Evolutionary conservation across 805 yeast species (phyloP).

Genomic region (Naumovozyma dairenensis): DNA sequence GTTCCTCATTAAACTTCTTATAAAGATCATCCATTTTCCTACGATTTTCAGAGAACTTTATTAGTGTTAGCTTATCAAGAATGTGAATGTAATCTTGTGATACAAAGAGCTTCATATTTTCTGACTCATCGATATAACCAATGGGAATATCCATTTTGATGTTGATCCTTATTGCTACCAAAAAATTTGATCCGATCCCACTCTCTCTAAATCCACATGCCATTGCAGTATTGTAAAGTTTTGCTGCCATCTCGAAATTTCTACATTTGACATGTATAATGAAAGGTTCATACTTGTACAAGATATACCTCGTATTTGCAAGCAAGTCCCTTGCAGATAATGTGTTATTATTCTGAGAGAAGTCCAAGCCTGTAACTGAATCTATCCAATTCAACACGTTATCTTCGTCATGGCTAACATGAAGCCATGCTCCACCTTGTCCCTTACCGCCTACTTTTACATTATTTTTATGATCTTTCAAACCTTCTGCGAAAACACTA

Average conservation of each 20-base stretch:
- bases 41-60: slow-evolving; percentile 58
- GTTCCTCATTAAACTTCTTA: slow-evolving; percentile 30
- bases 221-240: slow-evolving; percentile 62
- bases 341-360: slow-evolving; percentile 2
- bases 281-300: slow-evolving; percentile 78
- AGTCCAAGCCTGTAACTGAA: slow-evolving; percentile 7
- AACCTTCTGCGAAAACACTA: slow-evolving; percentile 72
- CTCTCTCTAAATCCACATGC: slow-evolving; percentile 79
- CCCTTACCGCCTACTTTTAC: slow-evolving; percentile 72
- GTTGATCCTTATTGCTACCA: slow-evolving; percentile 64
- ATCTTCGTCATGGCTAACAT: slow-evolving; percentile 56
- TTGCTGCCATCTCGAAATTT: slow-evolving; percentile 45
- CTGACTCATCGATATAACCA: slow-evolving; percentile 39
- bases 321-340: slow-evolving; percentile 1
- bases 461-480: slow-evolving; percentile 30
- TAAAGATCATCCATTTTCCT: slow-evolving; percentile 43
- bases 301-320: slow-evolving; percentile 42
- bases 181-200: slow-evolving; percentile 70
- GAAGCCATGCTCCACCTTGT: slow-evolving; percentile 75
- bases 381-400: slow-evolving; percentile 43
- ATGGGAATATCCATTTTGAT: slow-evolving; percentile 70
- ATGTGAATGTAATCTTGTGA: slow-evolving; percentile 39
- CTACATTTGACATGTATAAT: slow-evolving; percentile 78
- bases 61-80: slow-evolving; percentile 45
- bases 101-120: slow-evolving; percentile 37